These are phyloP conservation scores for Pezicula rhizophila DNA, from an alignment of 2,329 filamentous ascomycete species.

Conservation along the genomic window DNA sequence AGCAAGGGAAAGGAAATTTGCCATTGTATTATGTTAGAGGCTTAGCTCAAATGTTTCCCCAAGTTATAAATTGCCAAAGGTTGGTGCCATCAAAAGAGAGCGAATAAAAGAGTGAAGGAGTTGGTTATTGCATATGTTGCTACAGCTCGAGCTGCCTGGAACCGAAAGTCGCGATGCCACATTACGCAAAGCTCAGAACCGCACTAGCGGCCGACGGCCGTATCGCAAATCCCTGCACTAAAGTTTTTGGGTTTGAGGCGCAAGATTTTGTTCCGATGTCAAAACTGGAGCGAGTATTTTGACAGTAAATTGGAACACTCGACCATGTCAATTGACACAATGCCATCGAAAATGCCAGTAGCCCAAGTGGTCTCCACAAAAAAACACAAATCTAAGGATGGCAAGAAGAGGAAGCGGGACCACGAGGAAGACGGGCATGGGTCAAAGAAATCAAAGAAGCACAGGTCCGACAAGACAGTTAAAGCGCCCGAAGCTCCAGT, in stretches of 20 bases:
- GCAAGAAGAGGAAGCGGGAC: slow-evolving; percentile 36
- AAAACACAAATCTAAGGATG: slow-evolving; percentile 31
- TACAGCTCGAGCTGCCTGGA: no score
- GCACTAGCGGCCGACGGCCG: slow-evolving; percentile 15
- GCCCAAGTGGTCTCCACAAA: slow-evolving; percentile 19
- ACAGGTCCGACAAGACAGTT: slow-evolving; percentile 32
- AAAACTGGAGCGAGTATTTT: not conserved
- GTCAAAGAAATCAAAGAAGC: slow-evolving; percentile 37
- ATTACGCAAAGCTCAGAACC: not conserved
- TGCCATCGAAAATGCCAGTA: slow-evolving; percentile 5
- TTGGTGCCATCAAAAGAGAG: no score
- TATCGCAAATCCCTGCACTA: slow-evolving; percentile 11
- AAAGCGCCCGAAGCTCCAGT: slow-evolving; percentile 9
- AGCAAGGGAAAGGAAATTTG: slow-evolving; percentile 42
- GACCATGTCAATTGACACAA: slow-evolving; percentile 23
- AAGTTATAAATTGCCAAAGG: no score
- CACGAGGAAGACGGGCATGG: slow-evolving; percentile 35
- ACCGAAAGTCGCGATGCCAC: not conserved
- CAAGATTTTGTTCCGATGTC: slow-evolving; percentile 11
- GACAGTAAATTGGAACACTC: not conserved
- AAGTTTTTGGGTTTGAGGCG: slow-evolving; percentile 9
- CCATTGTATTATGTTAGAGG: not conserved
- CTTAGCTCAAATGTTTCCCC: no score
- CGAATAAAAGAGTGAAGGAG: no score
- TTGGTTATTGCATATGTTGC: no score